Evolutionary conservation across 1,284 basidiomycete genomes (phyloP), one percentile per base, ranked within the genome.

Genomic region (Anthracocystis walkeri): DNA sequence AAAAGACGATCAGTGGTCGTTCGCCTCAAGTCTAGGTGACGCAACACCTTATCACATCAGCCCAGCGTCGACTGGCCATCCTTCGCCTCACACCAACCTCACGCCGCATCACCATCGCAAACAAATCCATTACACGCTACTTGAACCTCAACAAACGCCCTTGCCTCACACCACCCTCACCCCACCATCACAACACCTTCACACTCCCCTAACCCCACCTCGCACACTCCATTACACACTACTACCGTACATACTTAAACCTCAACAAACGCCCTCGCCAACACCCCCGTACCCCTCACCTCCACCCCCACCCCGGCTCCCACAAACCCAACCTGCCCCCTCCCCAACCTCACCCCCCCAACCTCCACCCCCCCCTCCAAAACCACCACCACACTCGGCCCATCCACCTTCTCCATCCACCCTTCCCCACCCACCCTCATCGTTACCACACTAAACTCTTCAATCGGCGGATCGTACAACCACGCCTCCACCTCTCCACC

Each of bases 401-500:
- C 97, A 1, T 90, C 88, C 16, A 98, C 86, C 1, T 87, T 84
- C 7, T 86, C 86, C 67, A 93, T 91, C 31, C 78, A 82, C 82
- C 92, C 92, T 55, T 86, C 83, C 10, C 77, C 83, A 0, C 82
- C 79, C 7, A 97, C 83, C 42, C 87, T 87, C 11, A 90, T 88
- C 31, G 90, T 89, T 7, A 95, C 87, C 12, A 99, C 95, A 11
- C 91, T 90, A 87, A 99, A 99, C 85, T 99, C 97, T 40, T 91
- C 91, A 80, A 97, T 92, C 0, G 97, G 95, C 10, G 97, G 97
- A 84, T 97, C 90, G 87, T 97, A 99, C n/a, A 96, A 85, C 29
- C 73, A 21, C 8, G 78, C 73, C 35, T 61, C 67, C 4, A 56
- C 70, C 0, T 35, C 16, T 0, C 12, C 29, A 1, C 46, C 40